Evolutionary conservation across 495 filamentous ascomycete genomes (phyloP), one percentile per base, ranked within the genome.

Genomic region (Chaetomium tenue): DNA sequence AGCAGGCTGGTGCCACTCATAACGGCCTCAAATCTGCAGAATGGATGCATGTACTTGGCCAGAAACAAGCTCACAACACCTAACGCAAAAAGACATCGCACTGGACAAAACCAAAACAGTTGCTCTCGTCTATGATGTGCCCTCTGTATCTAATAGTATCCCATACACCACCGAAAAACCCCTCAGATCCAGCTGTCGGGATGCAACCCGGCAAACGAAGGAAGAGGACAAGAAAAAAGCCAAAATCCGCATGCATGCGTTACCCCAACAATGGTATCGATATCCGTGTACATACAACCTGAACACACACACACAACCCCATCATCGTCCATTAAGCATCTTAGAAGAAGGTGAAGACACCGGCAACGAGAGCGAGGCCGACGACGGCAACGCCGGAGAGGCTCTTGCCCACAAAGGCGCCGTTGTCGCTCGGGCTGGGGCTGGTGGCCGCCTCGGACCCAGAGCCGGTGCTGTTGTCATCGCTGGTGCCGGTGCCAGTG

Each of bases 311-410:
- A n/a, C 16, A 37, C 8, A 25, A 44, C 2, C 46, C 26, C 20
- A 39, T 47, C 28, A 25, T 16, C 3, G 5, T 54, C 25, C 16
- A 26, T 42, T 28, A 12, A 54, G 4, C 55, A 11, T 8, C 60
- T 64, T 71, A 72, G 37, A 72, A 61, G 23, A 72, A 56, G 61
- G 68, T 66, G 63, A 72, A 67, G 39, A 67, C 44, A 37, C 66
- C 71, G 33, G 63, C 69, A 48, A 71, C 56, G 42, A 72, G 61
- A 23, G 63, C 67, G 47, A 71, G 58, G 61, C 65, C 47, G 47
- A 52, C 66, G n/a, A 61, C 56, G 4, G 64, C 57, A 15, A 61
- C 66, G 0, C 51, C 57, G 39, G 68, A 70, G 16, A 68, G 55
- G 30, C 59, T 54, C 63, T 63, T 63, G 56, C 58, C 68, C 2